These are phyloP conservation scores for Pseudogymnoascus sp. DNA, from an alignment of 2,329 filamentous ascomycete species.

Conservation along the genomic window DNA sequence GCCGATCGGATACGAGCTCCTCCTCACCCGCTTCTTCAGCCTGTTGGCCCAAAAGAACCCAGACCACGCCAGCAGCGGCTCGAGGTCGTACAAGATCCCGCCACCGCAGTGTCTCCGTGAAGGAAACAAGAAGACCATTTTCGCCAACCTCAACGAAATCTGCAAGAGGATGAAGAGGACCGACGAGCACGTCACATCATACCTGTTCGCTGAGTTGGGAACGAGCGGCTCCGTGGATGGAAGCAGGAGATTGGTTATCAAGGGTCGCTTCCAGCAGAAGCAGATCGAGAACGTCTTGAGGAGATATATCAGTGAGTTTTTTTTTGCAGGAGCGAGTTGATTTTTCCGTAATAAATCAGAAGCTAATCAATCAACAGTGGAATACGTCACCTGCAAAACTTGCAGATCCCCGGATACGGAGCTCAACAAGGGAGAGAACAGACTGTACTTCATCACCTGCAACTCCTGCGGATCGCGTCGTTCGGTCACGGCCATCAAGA, in stretches of 20 bases:
- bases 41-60: conserved; percentile 94
- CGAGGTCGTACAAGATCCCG: conserved; percentile 97
- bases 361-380: conserved; percentile 41
- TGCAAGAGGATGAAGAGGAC: conserved; percentile 99
- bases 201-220: conserved; percentile 96
- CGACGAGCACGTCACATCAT: conserved; percentile 94
- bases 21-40: conserved; percentile 88
- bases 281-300: conserved; percentile 96
- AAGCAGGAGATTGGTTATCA: conserved; percentile 88
- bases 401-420: conserved; percentile 92
- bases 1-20: conserved; percentile 71
- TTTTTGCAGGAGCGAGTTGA: background rate
- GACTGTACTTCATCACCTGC: conserved; percentile 97
- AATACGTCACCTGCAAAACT: conserved; percentile 99
- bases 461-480: conserved; percentile 77
- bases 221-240: conserved; percentile 94
- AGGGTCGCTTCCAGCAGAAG: conserved; percentile 99
- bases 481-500: conserved; percentile 96
- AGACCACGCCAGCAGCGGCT: conserved; percentile 79
- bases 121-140: conserved; percentile 99
- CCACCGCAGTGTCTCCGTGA: conserved; percentile 97
- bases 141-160: conserved; percentile 97
- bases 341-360: conserved; percentile 2
- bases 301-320: conserved; percentile 77
- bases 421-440: conserved; percentile 97